Percentiles rank a stretch among this genome's conserved stretches.
Conservation (phyloP, 805 yeast genomes). For the Kluyveromyces nonfermentans region DNA sequence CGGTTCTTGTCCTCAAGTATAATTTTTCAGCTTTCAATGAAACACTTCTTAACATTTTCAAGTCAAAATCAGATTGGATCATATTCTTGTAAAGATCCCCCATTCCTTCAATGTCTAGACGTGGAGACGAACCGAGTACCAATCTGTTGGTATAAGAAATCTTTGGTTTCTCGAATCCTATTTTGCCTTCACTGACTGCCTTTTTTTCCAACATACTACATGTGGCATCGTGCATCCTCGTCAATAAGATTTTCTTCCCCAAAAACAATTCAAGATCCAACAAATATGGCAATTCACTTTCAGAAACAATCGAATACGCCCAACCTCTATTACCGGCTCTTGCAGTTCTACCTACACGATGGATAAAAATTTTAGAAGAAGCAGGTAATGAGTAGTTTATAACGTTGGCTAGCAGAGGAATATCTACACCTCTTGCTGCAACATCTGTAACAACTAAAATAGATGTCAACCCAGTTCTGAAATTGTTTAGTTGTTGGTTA, state of each 20-base stretch:
- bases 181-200: slow-evolving; percentile 33
- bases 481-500: slow-evolving; percentile 75
- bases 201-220: slow-evolving; percentile 41
- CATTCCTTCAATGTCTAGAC: slow-evolving; percentile 56
- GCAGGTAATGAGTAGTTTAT: slow-evolving; percentile 86
- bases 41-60: slow-evolving; percentile 55
- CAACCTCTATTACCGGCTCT: slow-evolving; percentile 98
- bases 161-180: slow-evolving; percentile 40
- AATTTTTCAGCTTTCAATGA: slow-evolving; percentile 82
- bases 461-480: slow-evolving; percentile 74
- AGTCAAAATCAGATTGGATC: slow-evolving; percentile 56
- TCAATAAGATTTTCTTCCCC: slow-evolving; percentile 68
- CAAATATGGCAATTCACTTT: slow-evolving; percentile 80
- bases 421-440: slow-evolving; percentile 98
- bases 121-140: slow-evolving; percentile 76
- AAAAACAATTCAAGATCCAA: slow-evolving; percentile 84
- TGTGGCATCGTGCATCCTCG: slow-evolving; percentile 60
- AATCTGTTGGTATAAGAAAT: slow-evolving; percentile 65
- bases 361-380: slow-evolving; percentile 87
- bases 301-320: slow-evolving; percentile 87
- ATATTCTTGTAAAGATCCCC: slow-evolving; percentile 63
- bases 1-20: slow-evolving; percentile 72
- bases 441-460: slow-evolving; percentile 96
- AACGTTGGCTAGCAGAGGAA: slow-evolving; percentile 92
- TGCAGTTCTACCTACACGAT: slow-evolving; percentile 98